phyloP scores from a whole-genome alignment of 495 filamentous ascomycete genomes.

The Acidiella bohemica region DNA sequence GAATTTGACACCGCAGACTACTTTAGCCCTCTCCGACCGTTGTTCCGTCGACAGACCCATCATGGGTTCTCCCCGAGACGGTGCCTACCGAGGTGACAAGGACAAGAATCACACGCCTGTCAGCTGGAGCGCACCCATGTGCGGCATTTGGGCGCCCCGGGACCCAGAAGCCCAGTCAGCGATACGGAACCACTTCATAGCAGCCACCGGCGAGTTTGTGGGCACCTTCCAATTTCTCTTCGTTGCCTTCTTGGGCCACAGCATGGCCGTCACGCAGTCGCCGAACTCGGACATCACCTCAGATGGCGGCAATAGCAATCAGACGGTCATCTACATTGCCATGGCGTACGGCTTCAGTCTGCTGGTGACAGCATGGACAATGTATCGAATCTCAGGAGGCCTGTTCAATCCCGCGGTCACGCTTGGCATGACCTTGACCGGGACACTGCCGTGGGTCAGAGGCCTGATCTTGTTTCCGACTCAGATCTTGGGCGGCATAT shows the following conservation, averaged over 20 bases:
- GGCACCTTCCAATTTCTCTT: conserved; percentile 77
- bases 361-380: conserved; percentile 70
- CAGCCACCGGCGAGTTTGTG: conserved; percentile 54
- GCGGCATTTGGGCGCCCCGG: too few relatives aligned
- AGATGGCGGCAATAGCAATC: conserved; percentile 18
- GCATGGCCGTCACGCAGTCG: conserved; percentile 52
- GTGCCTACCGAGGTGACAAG: too few relatives aligned
- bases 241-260: conserved; percentile 45
- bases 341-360: conserved; percentile 61
- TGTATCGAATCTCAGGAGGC: conserved; percentile 65
- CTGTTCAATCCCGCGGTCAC: conserved; percentile 51
- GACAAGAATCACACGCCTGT: too few relatives aligned
- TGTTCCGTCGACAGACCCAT: too few relatives aligned
- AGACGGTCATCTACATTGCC: conserved; percentile 50
- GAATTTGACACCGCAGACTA: too few relatives aligned
- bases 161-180: too few relatives aligned
- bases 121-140: too few relatives aligned
- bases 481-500: conserved; percentile 45
- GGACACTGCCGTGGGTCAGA: conserved; percentile 38
- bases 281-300: conserved; percentile 41
- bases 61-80: too few relatives aligned
- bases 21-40: too few relatives aligned
- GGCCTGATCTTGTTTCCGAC: conserved; percentile 37
- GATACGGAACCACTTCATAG: conserved; percentile 49
- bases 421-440: conserved; percentile 42